These are phyloP conservation scores for Drosera spatulata DNA, from an alignment of 179 eudicot species.

Conservation along the genomic window DNA sequence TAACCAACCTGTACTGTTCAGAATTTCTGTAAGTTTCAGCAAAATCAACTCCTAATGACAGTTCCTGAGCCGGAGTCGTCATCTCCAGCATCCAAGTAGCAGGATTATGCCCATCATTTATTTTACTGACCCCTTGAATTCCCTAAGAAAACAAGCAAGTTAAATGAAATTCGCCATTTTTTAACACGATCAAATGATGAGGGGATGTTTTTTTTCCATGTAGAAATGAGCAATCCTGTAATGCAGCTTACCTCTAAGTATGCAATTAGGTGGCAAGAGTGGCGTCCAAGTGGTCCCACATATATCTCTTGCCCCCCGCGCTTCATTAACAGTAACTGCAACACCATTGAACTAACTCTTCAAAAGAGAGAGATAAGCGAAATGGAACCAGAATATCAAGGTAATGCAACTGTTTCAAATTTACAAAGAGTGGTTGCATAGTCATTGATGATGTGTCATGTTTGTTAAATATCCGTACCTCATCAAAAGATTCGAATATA, in stretches of 20 bases:
- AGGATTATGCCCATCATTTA: conserved; percentile 36
- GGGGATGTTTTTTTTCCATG: not conserved
- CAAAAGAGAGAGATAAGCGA: not conserved
- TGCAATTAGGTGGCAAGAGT: conserved; percentile 30
- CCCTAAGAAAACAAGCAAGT: conserved; percentile 3
- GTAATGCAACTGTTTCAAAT: not conserved
- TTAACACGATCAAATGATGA: not conserved
- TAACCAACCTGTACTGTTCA: conserved; percentile 14
- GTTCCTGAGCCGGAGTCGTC: conserved; percentile 32
- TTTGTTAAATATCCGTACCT: conserved; percentile 20
- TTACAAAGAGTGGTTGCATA: not conserved
- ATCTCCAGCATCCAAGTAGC: conserved; percentile 51
- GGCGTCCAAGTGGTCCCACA: conserved; percentile 12
- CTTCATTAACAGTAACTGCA: conserved; percentile 10
- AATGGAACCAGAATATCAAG: not conserved
- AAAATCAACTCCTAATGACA: conserved; percentile 29
- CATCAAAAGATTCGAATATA: conserved; percentile 62
- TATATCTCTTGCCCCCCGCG: conserved; percentile 12
- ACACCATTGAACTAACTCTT: not conserved
- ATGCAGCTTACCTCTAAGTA: conserved; percentile 39
- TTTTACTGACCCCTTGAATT: conserved; percentile 29
- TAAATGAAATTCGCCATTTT: not conserved
- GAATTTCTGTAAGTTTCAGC: conserved; percentile 27
- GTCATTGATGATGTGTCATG: not conserved
- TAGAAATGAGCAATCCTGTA: conserved; percentile 1